Conservation (phyloP, 2,329 filamentous ascomycete species). For the Paecilomyces niveus region DNA sequence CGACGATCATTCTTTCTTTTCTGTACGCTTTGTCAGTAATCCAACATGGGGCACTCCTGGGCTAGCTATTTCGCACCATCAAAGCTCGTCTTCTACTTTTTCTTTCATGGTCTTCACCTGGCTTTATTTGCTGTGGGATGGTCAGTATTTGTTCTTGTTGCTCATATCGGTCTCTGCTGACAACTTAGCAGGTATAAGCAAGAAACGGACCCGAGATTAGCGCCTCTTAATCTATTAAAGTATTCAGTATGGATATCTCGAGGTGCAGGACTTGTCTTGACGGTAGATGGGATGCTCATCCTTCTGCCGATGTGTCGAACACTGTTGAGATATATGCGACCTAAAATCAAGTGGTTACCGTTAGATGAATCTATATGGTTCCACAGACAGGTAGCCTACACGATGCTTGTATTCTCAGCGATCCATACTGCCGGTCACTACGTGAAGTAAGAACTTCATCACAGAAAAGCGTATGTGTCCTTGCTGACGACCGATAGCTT, state of each 20-base stretch:
- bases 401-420: slow-evolving; percentile 73
- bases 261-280: slow-evolving; percentile 80
- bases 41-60: slow-evolving; percentile 38
- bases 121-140: slow-evolving; percentile 78
- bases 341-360: slow-evolving; percentile 79
- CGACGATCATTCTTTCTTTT: slow-evolving; percentile 10
- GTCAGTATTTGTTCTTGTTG: slow-evolving; percentile 44
- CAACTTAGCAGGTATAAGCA: slow-evolving; percentile 65
- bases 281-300: slow-evolving; percentile 79
- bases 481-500: slow-evolving; percentile 54
- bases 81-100: slow-evolving; percentile 70
- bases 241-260: slow-evolving; percentile 96
- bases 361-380: slow-evolving; percentile 98
- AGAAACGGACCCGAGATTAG: slow-evolving; percentile 57
- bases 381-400: slow-evolving; percentile 88
- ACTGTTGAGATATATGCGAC: slow-evolving; percentile 73
- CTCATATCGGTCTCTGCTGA: slow-evolving; percentile 13
- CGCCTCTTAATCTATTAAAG: slow-evolving; percentile 68
- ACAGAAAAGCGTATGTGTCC: neutral
- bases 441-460: slow-evolving; percentile 63
- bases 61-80: slow-evolving; percentile 57
- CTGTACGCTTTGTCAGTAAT: slow-evolving; percentile 18
- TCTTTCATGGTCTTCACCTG: slow-evolving; percentile 76
- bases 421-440: slow-evolving; percentile 78
- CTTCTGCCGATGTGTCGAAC: slow-evolving; percentile 92